These are phyloP conservation scores for Fusarium transvaalense DNA, from an alignment of 2,329 filamentous ascomycete genomes.

Conservation along the genomic window DNA sequence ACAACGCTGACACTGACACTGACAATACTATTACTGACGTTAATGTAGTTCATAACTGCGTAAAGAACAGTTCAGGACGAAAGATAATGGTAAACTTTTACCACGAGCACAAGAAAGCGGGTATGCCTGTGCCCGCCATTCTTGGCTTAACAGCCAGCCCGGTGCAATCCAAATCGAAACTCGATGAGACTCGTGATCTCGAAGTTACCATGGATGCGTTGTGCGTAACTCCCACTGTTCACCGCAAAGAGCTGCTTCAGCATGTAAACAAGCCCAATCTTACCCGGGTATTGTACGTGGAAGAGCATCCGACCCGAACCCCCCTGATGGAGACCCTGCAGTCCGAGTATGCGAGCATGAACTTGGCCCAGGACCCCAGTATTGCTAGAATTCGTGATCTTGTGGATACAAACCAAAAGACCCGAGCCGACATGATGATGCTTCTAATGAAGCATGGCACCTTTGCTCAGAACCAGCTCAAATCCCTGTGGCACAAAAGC, in stretches of 20 bases:
- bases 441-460: constrained; percentile 62
- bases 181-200: constrained; percentile 67
- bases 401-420: constrained; percentile 57
- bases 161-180: constrained; percentile 52
- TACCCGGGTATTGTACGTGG: constrained; percentile 51
- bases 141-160: constrained; percentile 87
- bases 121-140: constrained; percentile 69
- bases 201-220: constrained; percentile 78
- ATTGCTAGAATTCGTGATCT: constrained; percentile 60
- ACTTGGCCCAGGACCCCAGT: constrained; percentile 72
- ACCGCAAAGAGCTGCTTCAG: constrained; percentile 77
- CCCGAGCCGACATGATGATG: constrained; percentile 54
- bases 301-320: constrained; percentile 41
- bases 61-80: constrained; percentile 71
- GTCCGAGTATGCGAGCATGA: constrained; percentile 57
- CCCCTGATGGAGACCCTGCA: constrained; percentile 60
- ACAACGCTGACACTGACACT: background rate
- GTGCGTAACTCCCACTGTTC: constrained; percentile 75
- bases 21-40: constrained; percentile 23
- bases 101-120: constrained; percentile 59
- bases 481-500: constrained; percentile 64
- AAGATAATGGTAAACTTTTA: constrained; percentile 82
- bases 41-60: constrained; percentile 78
- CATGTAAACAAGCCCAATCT: constrained; percentile 76
- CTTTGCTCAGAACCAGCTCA: constrained; percentile 67